Percentiles rank a stretch among this genome's conserved stretches.
phyloP scores from a whole-genome alignment of 2,329 filamentous ascomycete genomes.

The Rutstroemia sp. region DNA sequence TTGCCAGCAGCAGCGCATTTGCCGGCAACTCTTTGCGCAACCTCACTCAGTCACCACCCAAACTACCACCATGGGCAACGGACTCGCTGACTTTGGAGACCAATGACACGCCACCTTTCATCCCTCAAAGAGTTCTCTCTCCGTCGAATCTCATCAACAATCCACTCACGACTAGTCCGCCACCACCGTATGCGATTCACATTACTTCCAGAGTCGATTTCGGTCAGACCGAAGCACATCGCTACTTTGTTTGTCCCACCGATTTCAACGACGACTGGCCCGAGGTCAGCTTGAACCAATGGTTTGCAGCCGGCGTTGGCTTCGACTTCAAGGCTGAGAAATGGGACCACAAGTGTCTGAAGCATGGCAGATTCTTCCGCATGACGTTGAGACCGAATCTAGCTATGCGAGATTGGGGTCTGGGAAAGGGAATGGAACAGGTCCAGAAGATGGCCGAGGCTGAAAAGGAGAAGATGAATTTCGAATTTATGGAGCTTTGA shows the following conservation, averaged over 20 bases:
- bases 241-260: conserved; percentile 23
- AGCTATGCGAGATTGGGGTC: conserved; percentile 11
- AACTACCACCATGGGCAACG: not conserved
- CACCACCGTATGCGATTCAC: conserved; percentile 22
- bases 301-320: conserved; percentile 21
- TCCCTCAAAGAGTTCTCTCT: conserved; percentile 14
- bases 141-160: conserved; percentile 20
- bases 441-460: not conserved
- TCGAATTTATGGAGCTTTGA: not conserved
- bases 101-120: not conserved
- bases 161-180: conserved; percentile 13
- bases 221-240: conserved; percentile 22
- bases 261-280: conserved; percentile 20
- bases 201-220: conserved; percentile 23
- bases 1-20: not conserved
- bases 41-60: not conserved
- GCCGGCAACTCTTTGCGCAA: not conserved
- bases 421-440: conserved; percentile 1
- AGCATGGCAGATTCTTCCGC: conserved; percentile 21
- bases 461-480: not conserved
- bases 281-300: conserved; percentile 20
- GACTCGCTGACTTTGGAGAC: not conserved
- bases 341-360: conserved; percentile 25
- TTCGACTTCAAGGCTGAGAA: conserved; percentile 23
- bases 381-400: conserved; percentile 24